Conservation (phyloP, 2,329 filamentous ascomycete genomes). For the Bipolaris victoriae region DNA sequence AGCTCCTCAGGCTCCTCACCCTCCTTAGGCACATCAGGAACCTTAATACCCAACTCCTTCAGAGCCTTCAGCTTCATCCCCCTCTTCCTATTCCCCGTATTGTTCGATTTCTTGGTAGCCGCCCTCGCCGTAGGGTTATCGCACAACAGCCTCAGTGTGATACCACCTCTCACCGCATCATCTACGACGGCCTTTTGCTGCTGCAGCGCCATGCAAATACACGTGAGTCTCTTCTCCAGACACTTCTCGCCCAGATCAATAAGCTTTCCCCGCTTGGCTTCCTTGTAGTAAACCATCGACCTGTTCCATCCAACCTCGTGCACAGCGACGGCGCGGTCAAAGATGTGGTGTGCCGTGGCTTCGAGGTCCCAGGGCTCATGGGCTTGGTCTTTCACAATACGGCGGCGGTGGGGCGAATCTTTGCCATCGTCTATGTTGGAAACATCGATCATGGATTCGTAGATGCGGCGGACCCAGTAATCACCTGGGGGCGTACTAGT, state of each 20-base stretch:
- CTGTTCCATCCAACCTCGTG: slow-evolving; percentile 36
- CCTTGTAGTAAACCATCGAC: slow-evolving; percentile 31
- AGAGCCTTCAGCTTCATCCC: slow-evolving; percentile 17
- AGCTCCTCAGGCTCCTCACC: neutral
- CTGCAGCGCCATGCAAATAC: slow-evolving; percentile 29
- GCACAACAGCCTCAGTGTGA: slow-evolving; percentile 30
- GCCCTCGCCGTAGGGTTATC: slow-evolving; percentile 34
- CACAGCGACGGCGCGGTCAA: slow-evolving; percentile 33
- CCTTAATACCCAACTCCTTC: neutral
- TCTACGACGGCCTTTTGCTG: slow-evolving; percentile 35
- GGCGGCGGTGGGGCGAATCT: slow-evolving; percentile 22
- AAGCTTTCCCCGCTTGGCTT: slow-evolving; percentile 32
- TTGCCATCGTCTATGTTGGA: slow-evolving; percentile 24
- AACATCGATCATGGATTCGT: slow-evolving; percentile 38
- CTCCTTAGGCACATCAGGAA: neutral
- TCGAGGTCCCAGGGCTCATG: slow-evolving; percentile 33
- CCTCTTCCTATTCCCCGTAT: slow-evolving; percentile 31
- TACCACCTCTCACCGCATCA: slow-evolving; percentile 35
- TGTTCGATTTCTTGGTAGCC: slow-evolving; percentile 33
- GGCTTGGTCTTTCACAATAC: slow-evolving; percentile 17
- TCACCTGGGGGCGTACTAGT: slow-evolving; percentile 9
- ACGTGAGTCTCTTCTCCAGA: slow-evolving; percentile 27
- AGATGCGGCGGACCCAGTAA: slow-evolving; percentile 42
- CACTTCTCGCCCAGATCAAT: slow-evolving; percentile 23
- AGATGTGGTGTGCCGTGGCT: slow-evolving; percentile 38